phyloP scores from a whole-genome alignment of 2,329 filamentous ascomycete genomes.

The Xylaria sp. region DNA sequence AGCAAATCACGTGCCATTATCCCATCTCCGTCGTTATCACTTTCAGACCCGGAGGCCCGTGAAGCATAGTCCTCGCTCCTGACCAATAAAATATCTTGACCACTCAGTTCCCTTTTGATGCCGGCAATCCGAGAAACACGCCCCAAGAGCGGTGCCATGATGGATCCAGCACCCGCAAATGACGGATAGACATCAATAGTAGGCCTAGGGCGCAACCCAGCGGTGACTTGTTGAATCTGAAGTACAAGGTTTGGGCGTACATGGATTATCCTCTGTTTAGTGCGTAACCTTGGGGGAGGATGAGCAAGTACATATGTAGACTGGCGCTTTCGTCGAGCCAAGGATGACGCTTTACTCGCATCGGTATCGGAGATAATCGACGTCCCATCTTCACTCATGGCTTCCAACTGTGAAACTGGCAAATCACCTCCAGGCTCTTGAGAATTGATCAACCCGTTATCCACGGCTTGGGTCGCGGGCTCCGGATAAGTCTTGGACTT shows the following conservation, averaged over 20 bases:
- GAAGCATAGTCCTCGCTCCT: conserved; percentile 69
- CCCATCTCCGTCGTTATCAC: conserved; percentile 50
- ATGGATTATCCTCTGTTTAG: conserved; percentile 68
- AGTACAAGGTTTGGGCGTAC: conserved; percentile 71
- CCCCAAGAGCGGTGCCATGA: conserved; percentile 63
- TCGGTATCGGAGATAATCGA: conserved; percentile 54
- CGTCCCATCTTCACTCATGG: conserved; percentile 57
- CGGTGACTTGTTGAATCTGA: conserved; percentile 71
- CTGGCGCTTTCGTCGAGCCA: conserved; percentile 48
- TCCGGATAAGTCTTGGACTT: conserved; percentile 26
- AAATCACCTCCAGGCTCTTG: conserved; percentile 36
- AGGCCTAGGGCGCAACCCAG: conserved; percentile 66
- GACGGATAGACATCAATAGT: conserved; percentile 77
- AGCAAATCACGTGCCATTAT: conserved; percentile 58
- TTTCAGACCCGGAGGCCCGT: conserved; percentile 44
- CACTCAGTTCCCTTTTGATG: conserved; percentile 66
- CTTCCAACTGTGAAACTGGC: conserved; percentile 31
- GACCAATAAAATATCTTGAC: conserved; percentile 73
- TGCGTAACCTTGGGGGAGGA: conserved; percentile 63
- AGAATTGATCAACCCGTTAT: conserved; percentile 29
- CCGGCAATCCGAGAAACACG: conserved; percentile 68
- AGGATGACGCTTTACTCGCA: conserved; percentile 48
- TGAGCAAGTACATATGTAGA: conserved; percentile 70
- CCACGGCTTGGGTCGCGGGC: conserved; percentile 23
- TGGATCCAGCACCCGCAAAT: conserved; percentile 61